Evolutionary conservation across 2,329 filamentous ascomycete species (phyloP).

Genomic region (Gaeumannomyces sp.): DNA sequence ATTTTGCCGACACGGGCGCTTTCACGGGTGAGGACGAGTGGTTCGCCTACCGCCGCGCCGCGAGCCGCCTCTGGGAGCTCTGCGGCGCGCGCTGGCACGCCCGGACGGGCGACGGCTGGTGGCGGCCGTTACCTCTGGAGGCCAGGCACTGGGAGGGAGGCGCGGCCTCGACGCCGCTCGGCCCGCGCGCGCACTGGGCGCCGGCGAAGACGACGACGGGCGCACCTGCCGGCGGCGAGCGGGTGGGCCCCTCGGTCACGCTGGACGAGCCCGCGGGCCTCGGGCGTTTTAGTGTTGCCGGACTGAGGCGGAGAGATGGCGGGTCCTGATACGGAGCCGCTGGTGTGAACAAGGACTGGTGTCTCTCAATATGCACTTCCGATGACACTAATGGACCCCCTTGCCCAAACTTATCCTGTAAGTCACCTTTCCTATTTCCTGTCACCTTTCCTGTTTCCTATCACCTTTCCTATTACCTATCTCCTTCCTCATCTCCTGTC

Average conservation of each 20-base stretch:
- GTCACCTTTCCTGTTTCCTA: no score
- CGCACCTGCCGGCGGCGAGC: not conserved
- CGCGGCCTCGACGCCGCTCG: not conserved
- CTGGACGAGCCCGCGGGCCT: slow-evolving; percentile 38
- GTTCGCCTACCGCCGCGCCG: slow-evolving; percentile 74
- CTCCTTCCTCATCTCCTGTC: no score
- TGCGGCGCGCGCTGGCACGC: slow-evolving; percentile 68
- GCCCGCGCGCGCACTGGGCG: not conserved
- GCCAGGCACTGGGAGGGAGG: slow-evolving; percentile 59
- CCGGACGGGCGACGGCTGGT: slow-evolving; percentile 55
- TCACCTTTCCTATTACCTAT: no score
- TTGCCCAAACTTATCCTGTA: no score
- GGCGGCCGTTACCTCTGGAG: slow-evolving; percentile 57
- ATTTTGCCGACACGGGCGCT: slow-evolving; percentile 61
- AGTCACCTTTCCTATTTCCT: no score
- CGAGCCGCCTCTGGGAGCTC: slow-evolving; percentile 76
- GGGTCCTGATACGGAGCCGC: not conserved
- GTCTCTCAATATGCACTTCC: no score
- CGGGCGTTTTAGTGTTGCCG: slow-evolving; percentile 26
- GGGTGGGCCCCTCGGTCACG: slow-evolving; percentile 32
- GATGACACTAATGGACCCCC: no score
- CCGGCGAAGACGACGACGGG: not conserved
- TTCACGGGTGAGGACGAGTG: slow-evolving; percentile 78
- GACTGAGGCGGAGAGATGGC: slow-evolving; percentile 18
- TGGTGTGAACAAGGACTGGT: not conserved